Percentiles rank a stretch among this genome's conserved stretches.
Evolutionary conservation across 2,329 filamentous ascomycete genomes (phyloP).

Genomic region (Talaromyces pinophilus): DNA sequence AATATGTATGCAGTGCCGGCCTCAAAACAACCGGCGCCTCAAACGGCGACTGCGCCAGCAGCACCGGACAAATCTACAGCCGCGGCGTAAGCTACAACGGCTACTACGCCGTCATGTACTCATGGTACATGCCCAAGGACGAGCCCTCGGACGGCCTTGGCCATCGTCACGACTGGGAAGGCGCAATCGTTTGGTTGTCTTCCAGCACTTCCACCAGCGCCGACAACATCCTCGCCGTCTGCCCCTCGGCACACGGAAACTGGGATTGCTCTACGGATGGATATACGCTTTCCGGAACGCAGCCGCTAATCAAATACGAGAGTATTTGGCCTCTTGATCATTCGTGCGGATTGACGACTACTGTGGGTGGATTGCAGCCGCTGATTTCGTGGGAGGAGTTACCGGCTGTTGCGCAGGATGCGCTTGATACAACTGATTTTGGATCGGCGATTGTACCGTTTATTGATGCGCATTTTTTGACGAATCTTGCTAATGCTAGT

Average conservation of each 20-base stretch:
- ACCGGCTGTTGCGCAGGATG: conserved; percentile 44
- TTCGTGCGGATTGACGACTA: conserved; percentile 45
- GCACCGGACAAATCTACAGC: conserved; percentile 55
- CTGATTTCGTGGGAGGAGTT: conserved; percentile 55
- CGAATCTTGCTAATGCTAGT: conserved; percentile 45
- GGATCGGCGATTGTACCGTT: conserved; percentile 52
- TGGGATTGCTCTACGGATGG: conserved; percentile 48
- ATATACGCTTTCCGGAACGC: conserved; percentile 46
- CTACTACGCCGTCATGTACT: conserved; percentile 54
- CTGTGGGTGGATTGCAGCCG: conserved; percentile 48
- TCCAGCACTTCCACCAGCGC: conserved; percentile 39
- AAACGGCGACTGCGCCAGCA: conserved; percentile 45
- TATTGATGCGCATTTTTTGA: conserved; percentile 50
- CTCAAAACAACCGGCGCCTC: conserved; percentile 44
- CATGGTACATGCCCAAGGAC: conserved; percentile 57
- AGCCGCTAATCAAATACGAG: conserved; percentile 52
- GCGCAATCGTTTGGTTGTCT: conserved; percentile 55
- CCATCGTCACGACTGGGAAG: conserved; percentile 60
- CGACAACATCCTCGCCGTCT: conserved; percentile 50
- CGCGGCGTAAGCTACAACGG: conserved; percentile 46
- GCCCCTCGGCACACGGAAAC: conserved; percentile 54
- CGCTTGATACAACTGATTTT: conserved; percentile 51
- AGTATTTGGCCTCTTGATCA: conserved; percentile 54
- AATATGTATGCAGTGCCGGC: conserved; percentile 41
- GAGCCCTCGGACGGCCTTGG: conserved; percentile 48